Base-by-base conservation (phyloP, 768 basidiomycete species). In the Chlorophyllum brunneum region DNA sequence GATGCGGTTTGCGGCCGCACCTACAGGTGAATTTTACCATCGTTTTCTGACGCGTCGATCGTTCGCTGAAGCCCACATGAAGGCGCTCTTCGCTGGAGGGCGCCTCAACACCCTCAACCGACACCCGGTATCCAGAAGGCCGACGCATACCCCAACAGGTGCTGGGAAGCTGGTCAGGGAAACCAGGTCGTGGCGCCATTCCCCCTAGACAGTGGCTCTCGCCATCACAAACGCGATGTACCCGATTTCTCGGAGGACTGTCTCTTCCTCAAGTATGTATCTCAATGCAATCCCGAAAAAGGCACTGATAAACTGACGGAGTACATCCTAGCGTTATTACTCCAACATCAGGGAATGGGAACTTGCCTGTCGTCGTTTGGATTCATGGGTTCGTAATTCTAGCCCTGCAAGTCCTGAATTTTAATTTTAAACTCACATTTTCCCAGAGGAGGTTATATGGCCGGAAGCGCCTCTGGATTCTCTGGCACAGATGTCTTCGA, bases 1-100 rank as follows among this genome's bases (percentile, higher is more conserved):
- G 0, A 68, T 79, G 37, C 70, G 79, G 5, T 81, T 75, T 61
- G 79, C 80, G 8, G 76, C 75, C 13, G 63, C 76, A 26, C 78
- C 80, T 5, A 54, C 69, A 30, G 78, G 78, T 75, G 22, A 22
- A 67, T 52, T 29, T 7, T n/a, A 20, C 40, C 11, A 4, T 5
- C 3, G 23, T 27, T 2, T 11, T 34, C n/a, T n/a, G n/a, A n/a
- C n/a, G n/a, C 2, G 7, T 31, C 5, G 5, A 31, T n/a, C n/a
- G 27, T 7, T 30, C 42, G n/a, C n/a, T n/a, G n/a, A n/a, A n/a
- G n/a, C n/a, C n/a, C n/a, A n/a, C n/a, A n/a, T n/a, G n/a, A n/a
- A n/a, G 54, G 54, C 11, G 13, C 55, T 48, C 52, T 75, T 48
- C 63, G 60, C 36, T 61, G 63, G 53, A 63, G 72, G 24, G 58